Evolutionary conservation across 139 green algal genomes (phyloP).

Genomic region (Asterochloris sp.): DNA sequence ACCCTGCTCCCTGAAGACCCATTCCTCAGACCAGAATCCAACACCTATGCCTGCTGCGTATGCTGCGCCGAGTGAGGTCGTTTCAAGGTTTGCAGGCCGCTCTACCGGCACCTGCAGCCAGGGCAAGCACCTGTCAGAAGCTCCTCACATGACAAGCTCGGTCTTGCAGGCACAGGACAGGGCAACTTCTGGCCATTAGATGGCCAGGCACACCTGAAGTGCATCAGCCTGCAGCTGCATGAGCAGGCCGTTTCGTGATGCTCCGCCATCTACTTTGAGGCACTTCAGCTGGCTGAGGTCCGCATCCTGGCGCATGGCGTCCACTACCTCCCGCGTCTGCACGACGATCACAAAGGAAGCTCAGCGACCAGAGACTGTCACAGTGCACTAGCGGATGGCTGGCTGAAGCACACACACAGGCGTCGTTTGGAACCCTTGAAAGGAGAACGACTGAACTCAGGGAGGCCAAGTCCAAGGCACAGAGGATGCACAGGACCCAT

Average conservation of each 20-base stretch:
- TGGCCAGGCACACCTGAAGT: constrained; percentile 29
- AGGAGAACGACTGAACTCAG: too few species aligned
- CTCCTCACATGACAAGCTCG: constrained; percentile 30
- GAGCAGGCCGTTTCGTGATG: constrained; percentile 78
- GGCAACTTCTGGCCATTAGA: not conserved
- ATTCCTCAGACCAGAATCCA: constrained; percentile 72
- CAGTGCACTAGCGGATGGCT: too few species aligned
- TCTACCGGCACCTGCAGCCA: constrained; percentile 68
- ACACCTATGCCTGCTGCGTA: constrained; percentile 82
- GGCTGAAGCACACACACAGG: too few species aligned
- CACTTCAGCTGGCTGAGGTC: constrained; percentile 26
- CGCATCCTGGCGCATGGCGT: constrained; percentile 74
- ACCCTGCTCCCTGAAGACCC: constrained; percentile 21
- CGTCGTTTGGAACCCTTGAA: not conserved
- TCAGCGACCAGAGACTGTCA: too few species aligned
- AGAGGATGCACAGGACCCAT: too few species aligned
- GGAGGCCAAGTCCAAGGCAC: too few species aligned
- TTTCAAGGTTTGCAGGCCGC: constrained; percentile 85
- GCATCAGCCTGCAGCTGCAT: constrained; percentile 93
- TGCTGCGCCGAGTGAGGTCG: constrained; percentile 87
- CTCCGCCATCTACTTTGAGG: constrained; percentile 92
- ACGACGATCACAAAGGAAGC: not conserved
- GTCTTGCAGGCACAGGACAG: not conserved
- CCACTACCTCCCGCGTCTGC: constrained; percentile 78
- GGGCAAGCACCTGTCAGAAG: constrained; percentile 4